Conservation (phyloP, 441 rosid genomes). For the Melastoma candidum region DNA sequence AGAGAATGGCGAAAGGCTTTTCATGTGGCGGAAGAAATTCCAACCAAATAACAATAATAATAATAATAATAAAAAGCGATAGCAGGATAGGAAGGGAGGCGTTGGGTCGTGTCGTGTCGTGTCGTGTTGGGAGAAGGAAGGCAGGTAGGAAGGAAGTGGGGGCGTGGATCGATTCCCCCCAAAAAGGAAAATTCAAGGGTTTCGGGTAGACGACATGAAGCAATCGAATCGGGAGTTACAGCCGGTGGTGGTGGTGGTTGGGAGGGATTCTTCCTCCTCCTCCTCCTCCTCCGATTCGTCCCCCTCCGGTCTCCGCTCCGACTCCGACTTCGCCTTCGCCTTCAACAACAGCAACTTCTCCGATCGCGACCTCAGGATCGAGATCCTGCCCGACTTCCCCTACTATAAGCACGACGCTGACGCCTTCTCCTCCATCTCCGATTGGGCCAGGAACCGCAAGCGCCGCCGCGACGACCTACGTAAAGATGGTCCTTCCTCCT, state of each 20-base stretch:
- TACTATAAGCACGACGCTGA: conserved; percentile 15
- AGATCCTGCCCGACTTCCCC: conserved; percentile 12
- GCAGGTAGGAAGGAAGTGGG: too few relatives aligned
- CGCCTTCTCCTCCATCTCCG: conserved; percentile 18
- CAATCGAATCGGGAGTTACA: too few relatives aligned
- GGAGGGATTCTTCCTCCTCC: conserved; percentile 13
- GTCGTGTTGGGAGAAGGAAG: too few relatives aligned
- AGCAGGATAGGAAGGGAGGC: too few relatives aligned
- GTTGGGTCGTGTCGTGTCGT: too few relatives aligned
- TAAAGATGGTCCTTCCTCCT: conserved; percentile 11
- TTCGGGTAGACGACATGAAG: too few relatives aligned
- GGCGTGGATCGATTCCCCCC: too few relatives aligned
- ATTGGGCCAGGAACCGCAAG: conserved; percentile 20
- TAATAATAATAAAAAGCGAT: too few relatives aligned
- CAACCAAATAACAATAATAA: too few relatives aligned
- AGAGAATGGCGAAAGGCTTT: too few relatives aligned
- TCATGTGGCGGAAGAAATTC: too few relatives aligned
- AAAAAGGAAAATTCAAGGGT: too few relatives aligned
- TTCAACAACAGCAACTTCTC: conserved; percentile 23
- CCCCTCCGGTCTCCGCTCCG: background rate
- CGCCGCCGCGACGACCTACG: conserved; percentile 17
- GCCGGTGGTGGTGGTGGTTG: background rate
- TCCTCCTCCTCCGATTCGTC: conserved; percentile 5
- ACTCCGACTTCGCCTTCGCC: conserved; percentile 20
- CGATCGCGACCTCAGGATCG: conserved; percentile 18